phyloP scores from a whole-genome alignment of 2,329 filamentous ascomycete genomes.

The Aspergillus bombycis region DNA sequence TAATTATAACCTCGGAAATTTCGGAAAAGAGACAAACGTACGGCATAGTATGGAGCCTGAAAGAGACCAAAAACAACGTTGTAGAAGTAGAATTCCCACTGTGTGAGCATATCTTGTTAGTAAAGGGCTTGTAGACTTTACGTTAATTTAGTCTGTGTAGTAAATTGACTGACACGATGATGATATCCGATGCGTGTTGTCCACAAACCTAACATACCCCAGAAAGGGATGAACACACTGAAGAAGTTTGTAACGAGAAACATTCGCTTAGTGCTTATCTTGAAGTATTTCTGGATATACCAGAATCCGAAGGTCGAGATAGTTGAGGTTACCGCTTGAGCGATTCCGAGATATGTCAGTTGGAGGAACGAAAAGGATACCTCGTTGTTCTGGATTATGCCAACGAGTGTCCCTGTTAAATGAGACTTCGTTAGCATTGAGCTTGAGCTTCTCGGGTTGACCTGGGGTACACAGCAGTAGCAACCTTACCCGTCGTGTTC shows the following conservation, averaged over 20 bases:
- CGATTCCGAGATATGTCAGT: slow-evolving; percentile 46
- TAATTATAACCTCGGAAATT: not conserved
- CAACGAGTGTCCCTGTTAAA: slow-evolving; percentile 36
- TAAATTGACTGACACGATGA: slow-evolving; percentile 28
- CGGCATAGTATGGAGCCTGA: slow-evolving; percentile 48
- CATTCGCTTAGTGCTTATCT: slow-evolving; percentile 46
- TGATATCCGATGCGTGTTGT: slow-evolving; percentile 45
- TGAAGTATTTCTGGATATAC: slow-evolving; percentile 48
- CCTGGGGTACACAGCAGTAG: not conserved
- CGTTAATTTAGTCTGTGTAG: not conserved
- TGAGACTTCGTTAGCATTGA: not conserved
- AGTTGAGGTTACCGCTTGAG: slow-evolving; percentile 43
- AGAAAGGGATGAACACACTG: slow-evolving; percentile 45
- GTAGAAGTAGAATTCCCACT: slow-evolving; percentile 50
- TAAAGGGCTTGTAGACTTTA: not conserved
- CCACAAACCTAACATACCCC: slow-evolving; percentile 49
- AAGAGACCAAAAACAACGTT: slow-evolving; percentile 48
- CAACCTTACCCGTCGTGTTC: slow-evolving; percentile 41
- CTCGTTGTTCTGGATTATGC: slow-evolving; percentile 46
- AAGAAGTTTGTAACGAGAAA: slow-evolving; percentile 48
- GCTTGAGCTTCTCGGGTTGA: not conserved
- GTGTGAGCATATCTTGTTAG: not conserved
- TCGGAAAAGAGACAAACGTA: slow-evolving; percentile 17
- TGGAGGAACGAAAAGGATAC: slow-evolving; percentile 47
- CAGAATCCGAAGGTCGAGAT: slow-evolving; percentile 46